Percentiles rank a stretch among this genome's conserved stretches.
Conservation (phyloP, 2,329 filamentous ascomycete species). For the Trichoderma afroharzianum region DNA sequence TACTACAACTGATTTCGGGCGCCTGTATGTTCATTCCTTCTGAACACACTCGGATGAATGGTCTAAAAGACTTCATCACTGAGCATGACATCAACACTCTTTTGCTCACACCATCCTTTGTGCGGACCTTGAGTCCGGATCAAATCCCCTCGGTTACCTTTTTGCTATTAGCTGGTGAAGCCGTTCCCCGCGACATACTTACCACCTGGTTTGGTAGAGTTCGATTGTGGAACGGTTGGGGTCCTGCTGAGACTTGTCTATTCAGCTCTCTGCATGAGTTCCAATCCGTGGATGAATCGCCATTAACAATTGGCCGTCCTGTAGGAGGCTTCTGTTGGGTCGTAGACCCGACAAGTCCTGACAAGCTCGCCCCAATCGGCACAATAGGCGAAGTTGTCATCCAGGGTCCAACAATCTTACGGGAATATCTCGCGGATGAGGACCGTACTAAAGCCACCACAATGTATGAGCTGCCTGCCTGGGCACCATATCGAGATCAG, state of each 20-base stretch:
- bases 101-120: constrained; percentile 11
- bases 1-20: constrained; percentile 6
- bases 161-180: constrained; percentile 15
- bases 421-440: constrained; percentile 43
- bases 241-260: constrained; percentile 40
- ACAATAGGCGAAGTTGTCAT: constrained; percentile 32
- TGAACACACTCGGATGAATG: constrained; percentile 12
- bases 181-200: background rate
- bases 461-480: background rate
- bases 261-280: background rate
- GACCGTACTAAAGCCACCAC: constrained; percentile 44
- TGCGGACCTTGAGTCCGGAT: background rate
- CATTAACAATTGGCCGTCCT: constrained; percentile 14
- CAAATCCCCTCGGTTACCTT: constrained; percentile 4
- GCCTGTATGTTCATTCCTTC: constrained; percentile 25
- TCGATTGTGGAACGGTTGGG: constrained; percentile 38
- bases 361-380: constrained; percentile 25
- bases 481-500: background rate
- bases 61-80: constrained; percentile 12
- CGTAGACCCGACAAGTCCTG: constrained; percentile 21
- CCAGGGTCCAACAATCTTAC: constrained; percentile 43
- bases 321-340: constrained; percentile 22
- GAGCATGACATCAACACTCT: background rate
- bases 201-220: constrained; percentile 24
- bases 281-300: background rate